These are phyloP conservation scores for Neopestalotiopsis clavispora DNA, from an alignment of 2,329 filamentous ascomycete genomes.

Conservation along the genomic window DNA sequence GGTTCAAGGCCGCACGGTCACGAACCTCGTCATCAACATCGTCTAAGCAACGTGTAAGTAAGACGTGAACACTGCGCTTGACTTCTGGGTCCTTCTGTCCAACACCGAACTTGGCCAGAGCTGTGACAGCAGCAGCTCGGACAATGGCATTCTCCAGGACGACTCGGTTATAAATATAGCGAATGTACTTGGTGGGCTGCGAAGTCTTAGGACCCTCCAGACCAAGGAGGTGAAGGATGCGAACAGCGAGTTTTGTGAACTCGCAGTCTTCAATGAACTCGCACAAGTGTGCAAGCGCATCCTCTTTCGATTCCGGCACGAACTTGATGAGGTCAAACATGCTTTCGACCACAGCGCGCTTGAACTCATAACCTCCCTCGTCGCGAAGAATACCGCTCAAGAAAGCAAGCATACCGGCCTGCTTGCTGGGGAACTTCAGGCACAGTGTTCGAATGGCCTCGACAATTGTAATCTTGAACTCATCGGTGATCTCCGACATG, in stretches of 20 bases:
- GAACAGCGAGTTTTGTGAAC: conserved; percentile 95
- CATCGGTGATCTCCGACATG: conserved; percentile 98
- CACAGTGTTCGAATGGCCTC: conserved; percentile 96
- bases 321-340: conserved; percentile 99
- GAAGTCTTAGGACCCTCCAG: conserved; percentile 93
- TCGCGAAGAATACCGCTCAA: conserved; percentile 95
- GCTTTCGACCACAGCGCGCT: conserved; percentile 95
- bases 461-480: conserved; percentile 99
- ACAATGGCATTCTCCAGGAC: conserved; percentile 97
- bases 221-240: conserved; percentile 92
- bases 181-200: conserved; percentile 97
- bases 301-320: conserved; percentile 83
- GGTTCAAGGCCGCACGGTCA: conserved; percentile 90
- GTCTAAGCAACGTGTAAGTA: conserved; percentile 91
- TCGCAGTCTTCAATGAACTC: conserved; percentile 99
- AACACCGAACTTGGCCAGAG: conserved; percentile 95
- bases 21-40: conserved; percentile 98
- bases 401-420: conserved; percentile 97
- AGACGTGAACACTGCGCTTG: conserved; percentile 91
- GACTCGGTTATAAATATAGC: conserved; percentile 98
- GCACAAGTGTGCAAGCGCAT: conserved; percentile 90
- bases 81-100: conserved; percentile 96
- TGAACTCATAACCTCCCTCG: conserved; percentile 98
- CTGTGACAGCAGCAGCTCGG: conserved; percentile 91
- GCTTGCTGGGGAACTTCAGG: conserved; percentile 97